Percentiles rank a stretch among this genome's conserved stretches.
phyloP scores from a whole-genome alignment of 768 basidiomycete genomes.

The Hydnomerulius pinastri region DNA sequence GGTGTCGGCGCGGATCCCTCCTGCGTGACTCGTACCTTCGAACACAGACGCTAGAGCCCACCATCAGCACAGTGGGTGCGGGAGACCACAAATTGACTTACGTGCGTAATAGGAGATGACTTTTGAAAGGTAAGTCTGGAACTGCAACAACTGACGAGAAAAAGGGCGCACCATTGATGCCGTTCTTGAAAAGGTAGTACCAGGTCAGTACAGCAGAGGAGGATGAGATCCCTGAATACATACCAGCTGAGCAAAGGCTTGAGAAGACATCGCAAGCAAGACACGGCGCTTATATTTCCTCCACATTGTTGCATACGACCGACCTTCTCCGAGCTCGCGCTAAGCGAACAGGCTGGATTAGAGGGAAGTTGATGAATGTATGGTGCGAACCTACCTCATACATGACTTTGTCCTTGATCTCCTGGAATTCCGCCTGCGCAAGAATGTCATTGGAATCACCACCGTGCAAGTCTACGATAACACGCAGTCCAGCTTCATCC shows the following conservation, averaged over 20 bases:
- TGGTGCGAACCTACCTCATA: constrained; percentile 54
- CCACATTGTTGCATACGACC: constrained; percentile 86
- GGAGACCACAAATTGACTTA: constrained; percentile 41
- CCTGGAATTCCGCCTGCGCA: constrained; percentile 83
- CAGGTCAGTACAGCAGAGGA: constrained; percentile 1
- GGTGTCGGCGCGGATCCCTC: not conserved
- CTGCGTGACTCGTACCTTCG: constrained; percentile 57
- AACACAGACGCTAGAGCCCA: constrained; percentile 73
- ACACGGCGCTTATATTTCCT: constrained; percentile 83
- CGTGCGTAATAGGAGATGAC: constrained; percentile 95
- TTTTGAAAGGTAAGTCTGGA: constrained; percentile 29
- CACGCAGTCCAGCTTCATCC: constrained; percentile 80
- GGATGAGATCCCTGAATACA: constrained; percentile 33
- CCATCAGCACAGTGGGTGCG: constrained; percentile 10
- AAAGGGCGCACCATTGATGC: constrained; percentile 77
- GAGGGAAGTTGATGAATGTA: not conserved
- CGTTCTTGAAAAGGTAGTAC: constrained; percentile 59
- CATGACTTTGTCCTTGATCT: constrained; percentile 81
- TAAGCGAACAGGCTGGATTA: constrained; percentile 29
- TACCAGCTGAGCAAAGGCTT: constrained; percentile 93
- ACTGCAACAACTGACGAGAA: constrained; percentile 3
- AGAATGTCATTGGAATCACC: constrained; percentile 66
- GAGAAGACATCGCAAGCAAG: constrained; percentile 91
- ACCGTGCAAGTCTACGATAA: constrained; percentile 88
- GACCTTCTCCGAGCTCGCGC: constrained; percentile 75